Conservation (phyloP, 176 grass and related monocot species). For the Ensete ventricosum region DNA sequence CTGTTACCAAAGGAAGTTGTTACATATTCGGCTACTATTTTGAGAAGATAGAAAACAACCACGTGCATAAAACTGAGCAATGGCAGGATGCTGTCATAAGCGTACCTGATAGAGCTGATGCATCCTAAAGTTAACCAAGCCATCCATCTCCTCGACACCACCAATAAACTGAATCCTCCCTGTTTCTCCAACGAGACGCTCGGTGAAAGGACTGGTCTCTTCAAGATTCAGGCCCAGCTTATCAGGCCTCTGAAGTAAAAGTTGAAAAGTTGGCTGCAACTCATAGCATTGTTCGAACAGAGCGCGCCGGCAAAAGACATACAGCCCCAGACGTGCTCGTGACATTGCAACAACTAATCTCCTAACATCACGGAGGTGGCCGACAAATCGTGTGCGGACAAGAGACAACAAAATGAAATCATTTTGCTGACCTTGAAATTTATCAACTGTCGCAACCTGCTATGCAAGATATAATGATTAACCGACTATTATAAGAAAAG, state of each 20-base stretch:
- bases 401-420: slow-evolving; percentile 97
- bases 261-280: slow-evolving; percentile 85
- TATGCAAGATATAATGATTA: not conserved
- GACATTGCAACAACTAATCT: slow-evolving; percentile 95
- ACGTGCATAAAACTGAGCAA: not conserved
- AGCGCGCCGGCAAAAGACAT: slow-evolving; percentile 70
- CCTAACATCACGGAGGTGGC: slow-evolving; percentile 92
- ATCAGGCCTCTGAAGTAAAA: slow-evolving; percentile 74
- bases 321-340: slow-evolving; percentile 76
- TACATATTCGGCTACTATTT: not conserved
- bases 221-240: slow-evolving; percentile 76
- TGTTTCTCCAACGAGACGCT: slow-evolving; percentile 48
- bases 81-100: slow-evolving; percentile 2
- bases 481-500: slow-evolving; percentile 17
- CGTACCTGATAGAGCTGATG: slow-evolving; percentile 75
- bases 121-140: slow-evolving; percentile 75
- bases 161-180: slow-evolving; percentile 54
- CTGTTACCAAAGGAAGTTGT: slow-evolving; percentile 29
- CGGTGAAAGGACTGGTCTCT: slow-evolving; percentile 70
- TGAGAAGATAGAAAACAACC: not conserved
- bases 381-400: slow-evolving; percentile 86
- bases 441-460: slow-evolving; percentile 86
- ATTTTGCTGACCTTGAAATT: slow-evolving; percentile 99
- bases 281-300: slow-evolving; percentile 95
- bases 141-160: slow-evolving; percentile 65